Percentiles rank a stretch among this genome's conserved stretches.
These are phyloP conservation scores for Didymella pinodella DNA, from an alignment of 2,329 filamentous ascomycete species.

Conservation along the genomic window DNA sequence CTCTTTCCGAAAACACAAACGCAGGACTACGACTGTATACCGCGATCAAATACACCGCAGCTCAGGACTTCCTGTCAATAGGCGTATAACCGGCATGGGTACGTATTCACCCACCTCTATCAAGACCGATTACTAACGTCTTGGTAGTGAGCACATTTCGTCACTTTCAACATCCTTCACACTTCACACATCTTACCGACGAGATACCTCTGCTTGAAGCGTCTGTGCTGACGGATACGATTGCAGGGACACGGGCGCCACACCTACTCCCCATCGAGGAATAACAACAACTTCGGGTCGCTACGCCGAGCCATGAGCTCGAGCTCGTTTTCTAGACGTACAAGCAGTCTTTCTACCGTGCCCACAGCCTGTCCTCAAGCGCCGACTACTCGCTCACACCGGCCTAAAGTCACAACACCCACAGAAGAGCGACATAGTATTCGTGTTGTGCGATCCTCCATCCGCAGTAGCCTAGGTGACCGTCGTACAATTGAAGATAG, in stretches of 20 bases:
- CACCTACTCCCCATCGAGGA: slow-evolving; percentile 40
- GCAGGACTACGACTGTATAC: slow-evolving; percentile 36
- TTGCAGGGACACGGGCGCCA: slow-evolving; percentile 36
- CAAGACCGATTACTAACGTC: slow-evolving; percentile 16
- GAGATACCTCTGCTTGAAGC: background rate
- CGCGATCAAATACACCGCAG: slow-evolving; percentile 36
- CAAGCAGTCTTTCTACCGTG: slow-evolving; percentile 52
- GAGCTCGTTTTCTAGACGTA: slow-evolving; percentile 49
- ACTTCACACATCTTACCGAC: background rate
- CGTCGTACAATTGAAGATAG: slow-evolving; percentile 51
- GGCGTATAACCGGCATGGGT: slow-evolving; percentile 42
- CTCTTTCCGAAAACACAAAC: slow-evolving; percentile 41
- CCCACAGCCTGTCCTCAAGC: slow-evolving; percentile 51
- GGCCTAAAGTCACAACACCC: slow-evolving; percentile 38
- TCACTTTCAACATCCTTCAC: background rate
- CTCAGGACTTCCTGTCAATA: slow-evolving; percentile 41
- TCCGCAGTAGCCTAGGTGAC: slow-evolving; percentile 48
- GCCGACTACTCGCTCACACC: slow-evolving; percentile 32
- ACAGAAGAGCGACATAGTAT: slow-evolving; percentile 51
- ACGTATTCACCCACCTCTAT: slow-evolving; percentile 9
- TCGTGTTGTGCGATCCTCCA: slow-evolving; percentile 47
- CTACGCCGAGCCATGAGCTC: slow-evolving; percentile 45
- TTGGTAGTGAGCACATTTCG: slow-evolving; percentile 16
- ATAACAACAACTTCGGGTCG: slow-evolving; percentile 36
- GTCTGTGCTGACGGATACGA: slow-evolving; percentile 4